Evolutionary conservation across 768 basidiomycete species (phyloP).

Genomic region (Peribolospora kevripleyi): DNA sequence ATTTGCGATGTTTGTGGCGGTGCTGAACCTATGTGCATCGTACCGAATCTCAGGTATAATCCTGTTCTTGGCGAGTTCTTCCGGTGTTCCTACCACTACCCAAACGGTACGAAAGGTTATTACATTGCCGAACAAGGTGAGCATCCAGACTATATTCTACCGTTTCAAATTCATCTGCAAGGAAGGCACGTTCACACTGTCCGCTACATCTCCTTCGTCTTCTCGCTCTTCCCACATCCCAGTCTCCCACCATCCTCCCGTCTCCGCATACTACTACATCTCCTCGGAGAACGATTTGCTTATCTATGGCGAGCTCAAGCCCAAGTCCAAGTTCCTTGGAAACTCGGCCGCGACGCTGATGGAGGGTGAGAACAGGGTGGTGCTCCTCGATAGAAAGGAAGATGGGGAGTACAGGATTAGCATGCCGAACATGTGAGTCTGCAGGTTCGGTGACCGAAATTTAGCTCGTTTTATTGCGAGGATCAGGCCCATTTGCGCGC

Average conservation of each 20-base stretch:
- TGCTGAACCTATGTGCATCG: not conserved
- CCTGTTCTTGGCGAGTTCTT: slow-evolving; percentile 95
- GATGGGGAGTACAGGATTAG: slow-evolving; percentile 53
- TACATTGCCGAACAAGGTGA: slow-evolving; percentile 88
- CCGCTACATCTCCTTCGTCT: not conserved
- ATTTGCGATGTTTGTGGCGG: not conserved
- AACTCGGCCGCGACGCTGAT: slow-evolving; percentile 88
- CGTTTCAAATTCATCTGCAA: not conserved
- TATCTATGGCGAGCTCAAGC: slow-evolving; percentile 77
- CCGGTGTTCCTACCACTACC: slow-evolving; percentile 79
- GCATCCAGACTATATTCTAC: slow-evolving; percentile 3
- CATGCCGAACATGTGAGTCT: slow-evolving; percentile 85
- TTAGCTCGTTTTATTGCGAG: not conserved
- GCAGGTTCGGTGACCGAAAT: not conserved
- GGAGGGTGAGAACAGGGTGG: slow-evolving; percentile 57
- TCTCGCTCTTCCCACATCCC: slow-evolving; percentile 15
- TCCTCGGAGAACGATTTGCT: slow-evolving; percentile 68
- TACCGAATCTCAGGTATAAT: slow-evolving; percentile 43
- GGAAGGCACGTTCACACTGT: no score
- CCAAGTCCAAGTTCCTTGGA: slow-evolving; percentile 86
- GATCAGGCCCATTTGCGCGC: not conserved
- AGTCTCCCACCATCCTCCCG: slow-evolving; percentile 82
- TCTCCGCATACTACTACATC: slow-evolving; percentile 42
- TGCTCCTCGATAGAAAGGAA: slow-evolving; percentile 8
- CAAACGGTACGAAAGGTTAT: slow-evolving; percentile 74